phyloP scores from a whole-genome alignment of 2,329 filamentous ascomycete species.

The Cadophora luteo-olivacea region DNA sequence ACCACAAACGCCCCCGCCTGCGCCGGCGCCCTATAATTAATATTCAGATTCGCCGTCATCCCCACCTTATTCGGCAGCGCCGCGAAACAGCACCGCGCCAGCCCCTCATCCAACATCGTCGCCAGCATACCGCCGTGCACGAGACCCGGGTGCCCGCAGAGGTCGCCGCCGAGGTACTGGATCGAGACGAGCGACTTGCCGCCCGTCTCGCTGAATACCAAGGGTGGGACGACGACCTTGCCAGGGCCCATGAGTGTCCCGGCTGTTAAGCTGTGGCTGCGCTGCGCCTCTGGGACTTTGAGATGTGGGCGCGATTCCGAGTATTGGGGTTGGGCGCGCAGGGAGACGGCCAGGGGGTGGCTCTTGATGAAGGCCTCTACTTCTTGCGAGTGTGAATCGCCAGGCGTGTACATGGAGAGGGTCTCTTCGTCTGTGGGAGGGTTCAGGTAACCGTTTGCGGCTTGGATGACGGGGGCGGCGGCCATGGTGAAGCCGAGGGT shows the following conservation, averaged over 20 bases:
- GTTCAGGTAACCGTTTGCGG: constrained; percentile 55
- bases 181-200: constrained; percentile 76
- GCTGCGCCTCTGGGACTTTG: constrained; percentile 77
- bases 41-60: constrained; percentile 83
- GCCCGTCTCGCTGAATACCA: constrained; percentile 74
- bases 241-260: constrained; percentile 78
- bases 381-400: constrained; percentile 57
- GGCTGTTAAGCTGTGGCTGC: constrained; percentile 79
- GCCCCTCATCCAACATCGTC: constrained; percentile 90
- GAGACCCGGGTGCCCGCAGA: constrained; percentile 91
- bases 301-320: constrained; percentile 84
- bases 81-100: constrained; percentile 87
- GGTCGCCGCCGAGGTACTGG: constrained; percentile 75
- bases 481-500: constrained; percentile 63
- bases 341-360: constrained; percentile 73
- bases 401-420: constrained; percentile 66
- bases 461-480: constrained; percentile 57
- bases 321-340: constrained; percentile 72
- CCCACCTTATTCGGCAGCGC: constrained; percentile 86
- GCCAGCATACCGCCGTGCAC: constrained; percentile 90
- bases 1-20: constrained; percentile 79
- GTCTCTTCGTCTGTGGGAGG: constrained; percentile 76
- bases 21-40: constrained; percentile 84
- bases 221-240: constrained; percentile 81
- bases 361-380: constrained; percentile 77